Conservation (phyloP, 306 rosid species). For the Adenanthera pavonina region DNA sequence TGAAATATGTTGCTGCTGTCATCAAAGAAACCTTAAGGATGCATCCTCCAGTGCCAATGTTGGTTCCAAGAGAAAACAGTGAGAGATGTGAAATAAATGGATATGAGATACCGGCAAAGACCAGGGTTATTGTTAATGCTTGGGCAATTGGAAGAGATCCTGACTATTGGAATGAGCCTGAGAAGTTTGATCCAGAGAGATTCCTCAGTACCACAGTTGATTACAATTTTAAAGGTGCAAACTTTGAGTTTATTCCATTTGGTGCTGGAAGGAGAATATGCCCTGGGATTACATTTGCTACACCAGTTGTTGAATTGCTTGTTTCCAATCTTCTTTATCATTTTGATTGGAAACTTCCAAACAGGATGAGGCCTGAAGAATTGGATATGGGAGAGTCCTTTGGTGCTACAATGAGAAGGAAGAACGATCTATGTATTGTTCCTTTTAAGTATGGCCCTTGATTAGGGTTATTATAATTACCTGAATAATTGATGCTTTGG, state of each 20-base stretch:
- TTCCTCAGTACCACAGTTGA: not conserved
- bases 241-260: not conserved
- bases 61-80: not conserved
- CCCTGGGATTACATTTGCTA: not conserved
- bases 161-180: not conserved
- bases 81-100: not conserved
- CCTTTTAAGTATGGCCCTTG: not conserved
- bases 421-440: not conserved
- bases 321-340: not conserved
- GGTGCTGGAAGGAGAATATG: not conserved
- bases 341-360: constrained; percentile 3
- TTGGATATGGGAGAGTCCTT: not conserved
- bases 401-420: not conserved
- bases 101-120: not conserved
- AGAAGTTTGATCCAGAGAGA: not conserved
- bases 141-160: not conserved
- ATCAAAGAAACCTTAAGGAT: not conserved
- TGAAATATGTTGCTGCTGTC: not conserved
- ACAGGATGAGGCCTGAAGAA: not conserved
- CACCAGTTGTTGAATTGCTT: not conserved
- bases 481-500: not conserved
- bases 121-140: not conserved
- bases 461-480: not conserved
- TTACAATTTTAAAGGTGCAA: not conserved
- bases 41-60: not conserved